Evolutionary conservation across 106 monocot species (phyloP), one percentile per base, ranked within the genome.

Genomic region (Gastrodia elata): DNA sequence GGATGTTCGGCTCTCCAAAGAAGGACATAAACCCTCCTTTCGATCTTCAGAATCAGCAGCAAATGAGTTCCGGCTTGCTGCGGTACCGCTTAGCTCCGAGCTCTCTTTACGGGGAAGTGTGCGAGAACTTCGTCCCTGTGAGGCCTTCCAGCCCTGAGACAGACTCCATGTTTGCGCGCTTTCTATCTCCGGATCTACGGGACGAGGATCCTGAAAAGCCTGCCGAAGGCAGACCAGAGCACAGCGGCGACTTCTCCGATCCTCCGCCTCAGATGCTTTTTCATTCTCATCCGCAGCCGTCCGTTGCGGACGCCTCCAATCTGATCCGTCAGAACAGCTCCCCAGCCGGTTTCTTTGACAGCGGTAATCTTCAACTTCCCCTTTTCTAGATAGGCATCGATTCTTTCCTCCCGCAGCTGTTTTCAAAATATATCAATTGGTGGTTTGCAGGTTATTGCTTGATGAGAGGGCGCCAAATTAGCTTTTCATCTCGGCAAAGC

Each of bases 11-110:
- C 59, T 91, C 91, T 41, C 85, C 84, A n/a, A 71, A 73, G 24
- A 85, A 83, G 61, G 90, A 91, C 74, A 74, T 85, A 6, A 80
- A 87, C 80, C 72, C 81, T 20, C 81, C 92, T 42, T 84, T 73
- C 74, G 84, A 76, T 75, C 77, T 77, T 68, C 85, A 42, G 72
- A 78, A 59, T 80, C 83, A 81, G 39, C 74, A 82, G 36, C 85
- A 87, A 76, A 77, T 81, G 83, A 70, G 74, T 56, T 77, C 85
- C 40, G 88, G 97, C 26, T 38, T 98, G 59, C 88, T 98, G 30
- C 81, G 97, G 38, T 98, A 91, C 76, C 86, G 97, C 38, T 87
- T 93, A 28, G 97, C 97, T 18, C 93, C 97, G 64, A 88, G 88
- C 76, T 71, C 84, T 9, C 72, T 91, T 57, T 75, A 93, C 33